phyloP scores from a whole-genome alignment of 2,329 filamentous ascomycete species.

The Paraphaeosphaeria sporulosa region DNA sequence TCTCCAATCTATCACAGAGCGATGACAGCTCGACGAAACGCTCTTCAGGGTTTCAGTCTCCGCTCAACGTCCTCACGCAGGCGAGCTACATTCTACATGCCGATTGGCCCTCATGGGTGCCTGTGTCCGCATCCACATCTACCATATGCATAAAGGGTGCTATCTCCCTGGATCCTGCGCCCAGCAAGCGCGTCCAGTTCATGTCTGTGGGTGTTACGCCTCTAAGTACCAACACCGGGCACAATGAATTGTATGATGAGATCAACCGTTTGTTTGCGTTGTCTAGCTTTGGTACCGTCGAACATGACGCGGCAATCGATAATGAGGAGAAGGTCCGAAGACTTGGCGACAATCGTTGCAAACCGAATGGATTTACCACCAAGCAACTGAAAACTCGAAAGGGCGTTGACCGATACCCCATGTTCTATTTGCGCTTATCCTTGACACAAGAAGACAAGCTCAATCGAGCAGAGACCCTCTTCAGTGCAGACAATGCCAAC shows the following conservation, averaged over 20 bases:
- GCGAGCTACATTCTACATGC: constrained; percentile 66
- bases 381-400: constrained; percentile 66
- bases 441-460: constrained; percentile 34
- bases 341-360: constrained; percentile 52
- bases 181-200: constrained; percentile 79
- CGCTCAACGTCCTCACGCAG: constrained; percentile 66
- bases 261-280: constrained; percentile 78
- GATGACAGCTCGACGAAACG: constrained; percentile 13
- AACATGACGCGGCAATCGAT: constrained; percentile 52
- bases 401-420: constrained; percentile 81
- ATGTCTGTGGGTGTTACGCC: constrained; percentile 79
- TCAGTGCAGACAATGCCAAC: constrained; percentile 34
- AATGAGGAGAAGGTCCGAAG: constrained; percentile 48
- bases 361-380: constrained; percentile 57
- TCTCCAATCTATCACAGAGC: constrained; percentile 16
- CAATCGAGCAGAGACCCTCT: constrained; percentile 26
- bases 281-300: constrained; percentile 76
- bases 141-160: constrained; percentile 71
- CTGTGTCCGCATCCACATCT: constrained; percentile 70
- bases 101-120: constrained; percentile 69
- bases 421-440: constrained; percentile 81
- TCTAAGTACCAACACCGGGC: constrained; percentile 61
- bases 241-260: constrained; percentile 75
- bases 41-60: constrained; percentile 28
- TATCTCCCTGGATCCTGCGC: constrained; percentile 74